Base-by-base conservation (phyloP, 1,284 basidiomycete genomes). In the Limonomyces culmigenus region DNA sequence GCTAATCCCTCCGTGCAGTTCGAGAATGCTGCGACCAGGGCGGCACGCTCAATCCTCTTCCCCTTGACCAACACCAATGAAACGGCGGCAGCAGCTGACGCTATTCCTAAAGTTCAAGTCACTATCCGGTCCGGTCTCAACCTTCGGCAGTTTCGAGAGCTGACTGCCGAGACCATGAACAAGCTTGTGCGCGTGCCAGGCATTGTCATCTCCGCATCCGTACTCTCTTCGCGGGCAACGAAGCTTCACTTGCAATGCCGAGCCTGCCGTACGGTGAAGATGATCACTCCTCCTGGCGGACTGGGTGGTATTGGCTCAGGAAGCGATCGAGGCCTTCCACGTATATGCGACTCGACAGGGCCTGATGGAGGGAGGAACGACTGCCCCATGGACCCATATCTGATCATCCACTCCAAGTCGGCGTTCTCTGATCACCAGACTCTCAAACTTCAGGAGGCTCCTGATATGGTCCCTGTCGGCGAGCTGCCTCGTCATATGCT, bases 391-490 rank as follows among this genome's bases (percentile, higher is more conserved):
- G 95, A 99, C 52, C 95, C 95, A 0, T 99, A 91, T 58, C 68
- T 93, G 33, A 95, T 99, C 48, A 66, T 98, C 10, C 95, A 99
- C 56, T 85, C 91, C 38, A 87, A 89, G 55, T 98, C 89, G 36
- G 64, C 70, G 3, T 99, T 98, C 53, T 81, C 93, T 19, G 95
- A 99, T 53, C 87, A 92, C 48, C 95, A 99, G 58, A 86, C 77
- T 5, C 69, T 99, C 48, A 99, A 99, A 56, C 69, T 99, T 12
- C 95, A 99, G 56, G 95, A 99, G 59, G 92, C 93, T 5, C 95
- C 95, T 0, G 95, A 99, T 54, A 96, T 97, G 89, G 95, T 99
- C 0, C 95, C 95, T 2, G 91, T 98, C 16, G 95, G 95, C 64
- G 95, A 99, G 52, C 65, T 99, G 33, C 95, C 95, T 3, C 64